Evolutionary conservation across 1,284 basidiomycete genomes (phyloP), one percentile per base, ranked within the genome.

Genomic region (Trametes hirsuta): DNA sequence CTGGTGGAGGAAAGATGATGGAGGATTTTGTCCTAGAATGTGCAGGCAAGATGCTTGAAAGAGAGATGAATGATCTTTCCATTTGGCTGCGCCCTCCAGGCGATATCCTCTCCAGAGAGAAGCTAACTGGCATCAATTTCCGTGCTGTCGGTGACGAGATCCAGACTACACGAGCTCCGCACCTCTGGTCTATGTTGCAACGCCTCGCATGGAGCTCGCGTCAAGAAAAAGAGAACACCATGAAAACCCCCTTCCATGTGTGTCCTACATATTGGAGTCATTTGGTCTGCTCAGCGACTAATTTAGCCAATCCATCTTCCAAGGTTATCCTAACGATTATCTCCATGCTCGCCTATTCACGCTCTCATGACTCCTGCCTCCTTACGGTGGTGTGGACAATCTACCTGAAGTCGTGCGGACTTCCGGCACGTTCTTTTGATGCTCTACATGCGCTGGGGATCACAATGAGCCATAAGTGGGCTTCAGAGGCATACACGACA

Each of bases 381-480:
- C 30, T 61, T 11, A 35, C 53, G 1, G 30, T 42, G 3, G 2
- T 52, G 2, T 56, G 53, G 53, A 47, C 75, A 0, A 64, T 72
- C 1, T 74, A 70, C 45, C 59, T 74, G 54, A 72, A 72, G 48
- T 59, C 69, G 6, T 61, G 67, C 21, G 69, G 70, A 3, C 45
- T 71, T 0, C 55, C 70, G 0, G 65, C 71, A 4, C 69, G 70
- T 24, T 66, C 64, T 2, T 69, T 71, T 41, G 70, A 75, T 55
- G 66, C 68, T 0, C 61, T 75, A 0, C 68, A 71, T 53, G 53
- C 65, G 0, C 49, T 73, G 1, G 69, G 70, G 0, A 24, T 75
- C 37, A 68, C 67, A 0, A 75, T 75, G 73, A 71, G 71, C 53
- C 66, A 69, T 37, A 69, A 67, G 46, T 74, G 69, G 70, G 61